Evolutionary conservation across 148 eudicot genomes (phyloP).

Genomic region (Silene latifolia): DNA sequence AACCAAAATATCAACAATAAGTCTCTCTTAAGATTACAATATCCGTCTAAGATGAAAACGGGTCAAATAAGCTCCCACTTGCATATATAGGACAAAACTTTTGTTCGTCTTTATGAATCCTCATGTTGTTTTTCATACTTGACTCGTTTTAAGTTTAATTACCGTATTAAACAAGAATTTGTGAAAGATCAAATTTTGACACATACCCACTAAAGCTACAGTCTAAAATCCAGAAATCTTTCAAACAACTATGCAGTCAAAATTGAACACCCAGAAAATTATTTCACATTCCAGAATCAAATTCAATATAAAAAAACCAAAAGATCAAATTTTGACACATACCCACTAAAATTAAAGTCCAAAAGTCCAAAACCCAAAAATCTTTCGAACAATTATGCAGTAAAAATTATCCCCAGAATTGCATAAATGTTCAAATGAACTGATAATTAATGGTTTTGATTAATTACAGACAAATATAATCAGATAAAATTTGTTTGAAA

Average conservation of each 20-base stretch:
- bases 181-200: conserved; percentile 10
- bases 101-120: too few species aligned
- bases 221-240: neutral
- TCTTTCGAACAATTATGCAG: neutral
- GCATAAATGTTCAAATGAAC: neutral
- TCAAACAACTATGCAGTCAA: neutral
- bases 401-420: neutral
- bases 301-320: neutral
- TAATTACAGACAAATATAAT: neutral
- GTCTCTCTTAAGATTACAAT: too few species aligned
- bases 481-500: neutral
- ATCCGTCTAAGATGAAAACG: too few species aligned
- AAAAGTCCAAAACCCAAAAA: conserved; percentile 2
- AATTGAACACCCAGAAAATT: neutral
- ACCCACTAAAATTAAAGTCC: conserved; percentile 2
- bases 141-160: too few species aligned
- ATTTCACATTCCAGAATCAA: neutral
- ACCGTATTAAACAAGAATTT: too few species aligned
- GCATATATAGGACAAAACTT: too few species aligned
- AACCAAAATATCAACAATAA: neutral
- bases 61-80: too few species aligned
- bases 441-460: neutral
- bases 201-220: neutral
- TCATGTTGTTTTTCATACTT: too few species aligned
- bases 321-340: conserved; percentile 6